phyloP scores from a whole-genome alignment of 331 rosid genomes.

The Quercus phellos region DNA sequence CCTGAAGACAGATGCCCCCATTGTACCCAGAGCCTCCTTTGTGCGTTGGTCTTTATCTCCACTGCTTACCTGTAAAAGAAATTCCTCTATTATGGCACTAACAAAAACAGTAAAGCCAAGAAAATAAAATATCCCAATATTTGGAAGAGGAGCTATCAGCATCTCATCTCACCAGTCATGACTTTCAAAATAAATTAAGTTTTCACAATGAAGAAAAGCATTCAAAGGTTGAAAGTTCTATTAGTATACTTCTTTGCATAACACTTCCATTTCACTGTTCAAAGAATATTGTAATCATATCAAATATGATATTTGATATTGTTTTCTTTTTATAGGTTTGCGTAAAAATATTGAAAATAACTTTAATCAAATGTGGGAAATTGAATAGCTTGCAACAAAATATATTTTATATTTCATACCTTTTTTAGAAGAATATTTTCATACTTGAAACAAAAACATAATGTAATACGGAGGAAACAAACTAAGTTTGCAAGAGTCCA shows the following conservation, averaged over 20 bases:
- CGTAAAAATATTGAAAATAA: not conserved
- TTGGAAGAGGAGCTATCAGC: not conserved
- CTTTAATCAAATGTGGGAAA: not conserved
- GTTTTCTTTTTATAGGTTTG: not conserved
- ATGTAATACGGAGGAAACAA: not conserved
- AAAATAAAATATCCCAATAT: not conserved
- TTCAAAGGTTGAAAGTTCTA: not conserved
- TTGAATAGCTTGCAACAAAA: not conserved
- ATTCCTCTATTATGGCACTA: not conserved
- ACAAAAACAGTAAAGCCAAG: not conserved
- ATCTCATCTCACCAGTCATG: not conserved
- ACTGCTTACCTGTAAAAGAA: constrained; percentile 56
- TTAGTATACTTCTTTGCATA: not conserved
- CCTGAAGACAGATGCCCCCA: constrained; percentile 99
- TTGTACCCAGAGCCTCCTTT: constrained; percentile 84
- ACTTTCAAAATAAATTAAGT: not conserved
- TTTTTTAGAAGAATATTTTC: too few species aligned
- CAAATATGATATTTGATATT: not conserved
- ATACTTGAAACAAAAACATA: not conserved
- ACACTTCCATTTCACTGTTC: not conserved
- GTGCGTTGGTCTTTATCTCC: constrained; percentile 77
- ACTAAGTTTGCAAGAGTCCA: not conserved
- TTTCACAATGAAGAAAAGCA: not conserved
- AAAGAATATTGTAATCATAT: not conserved
- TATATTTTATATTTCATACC: not conserved